Evolutionary conservation across 352 stramenopile genomes (phyloP).

Genomic region (Phytopythium delawarense): DNA sequence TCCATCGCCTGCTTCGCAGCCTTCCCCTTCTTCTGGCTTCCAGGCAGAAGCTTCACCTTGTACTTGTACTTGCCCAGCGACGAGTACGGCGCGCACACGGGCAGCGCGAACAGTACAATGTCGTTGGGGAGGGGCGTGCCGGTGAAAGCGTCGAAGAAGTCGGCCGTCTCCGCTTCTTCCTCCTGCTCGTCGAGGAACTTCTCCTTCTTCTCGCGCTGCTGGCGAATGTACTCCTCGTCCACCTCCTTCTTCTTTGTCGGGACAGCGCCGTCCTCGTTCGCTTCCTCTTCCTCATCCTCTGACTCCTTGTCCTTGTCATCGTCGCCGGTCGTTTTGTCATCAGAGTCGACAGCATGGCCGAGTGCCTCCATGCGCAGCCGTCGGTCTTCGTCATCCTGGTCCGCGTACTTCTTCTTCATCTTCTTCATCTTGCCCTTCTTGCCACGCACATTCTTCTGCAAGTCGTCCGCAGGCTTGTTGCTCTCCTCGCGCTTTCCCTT

Average conservation of each 20-base stretch:
- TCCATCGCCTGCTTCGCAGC: slow-evolving; percentile 85
- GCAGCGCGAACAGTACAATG: slow-evolving; percentile 86
- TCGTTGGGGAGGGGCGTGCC: slow-evolving; percentile 75
- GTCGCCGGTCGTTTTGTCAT: slow-evolving; percentile 10
- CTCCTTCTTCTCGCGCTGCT: slow-evolving; percentile 80
- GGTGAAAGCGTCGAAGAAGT: slow-evolving; percentile 87
- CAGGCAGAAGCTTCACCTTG: slow-evolving; percentile 90
- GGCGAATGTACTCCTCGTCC: slow-evolving; percentile 60
- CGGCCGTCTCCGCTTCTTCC: slow-evolving; percentile 64
- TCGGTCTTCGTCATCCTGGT: slow-evolving; percentile 96
- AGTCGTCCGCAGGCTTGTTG: slow-evolving; percentile 3
- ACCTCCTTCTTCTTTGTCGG: slow-evolving; percentile 10
- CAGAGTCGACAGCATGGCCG: slow-evolving; percentile 42
- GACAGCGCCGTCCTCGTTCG: slow-evolving; percentile 1
- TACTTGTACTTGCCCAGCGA: slow-evolving; percentile 89
- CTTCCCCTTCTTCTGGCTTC: slow-evolving; percentile 90
- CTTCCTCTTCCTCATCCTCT: slow-evolving; percentile 8
- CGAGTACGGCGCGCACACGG: slow-evolving; percentile 89
- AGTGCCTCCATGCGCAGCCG: slow-evolving; percentile 91
- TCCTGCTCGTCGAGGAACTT: slow-evolving; percentile 83
- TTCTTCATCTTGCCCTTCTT: slow-evolving; percentile 95
- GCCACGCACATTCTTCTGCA: slow-evolving; percentile 65
- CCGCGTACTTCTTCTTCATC: slow-evolving; percentile 94
- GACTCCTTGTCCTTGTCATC: slow-evolving; percentile 15
- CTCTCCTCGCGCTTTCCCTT: slow-evolving; percentile 35